Conservation (phyloP, 768 basidiomycete species). For the Suillus variegatus region DNA sequence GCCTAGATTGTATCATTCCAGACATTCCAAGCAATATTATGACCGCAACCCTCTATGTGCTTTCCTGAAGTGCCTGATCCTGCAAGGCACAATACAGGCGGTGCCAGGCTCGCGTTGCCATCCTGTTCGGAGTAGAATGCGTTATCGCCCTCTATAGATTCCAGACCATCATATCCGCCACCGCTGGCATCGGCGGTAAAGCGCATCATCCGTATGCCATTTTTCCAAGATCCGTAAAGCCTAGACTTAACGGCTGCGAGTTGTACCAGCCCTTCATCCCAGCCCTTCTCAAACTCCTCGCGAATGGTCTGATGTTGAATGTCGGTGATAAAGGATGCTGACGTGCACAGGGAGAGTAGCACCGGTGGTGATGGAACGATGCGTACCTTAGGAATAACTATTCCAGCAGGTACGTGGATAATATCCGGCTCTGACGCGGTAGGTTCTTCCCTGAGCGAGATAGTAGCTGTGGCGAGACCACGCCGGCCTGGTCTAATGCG, state of each 20-base stretch:
- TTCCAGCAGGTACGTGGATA: conserved; percentile 12
- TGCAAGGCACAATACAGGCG: conserved; percentile 42
- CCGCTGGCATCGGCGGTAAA: conserved; percentile 34
- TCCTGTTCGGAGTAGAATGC: conserved; percentile 25
- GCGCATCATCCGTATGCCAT: conserved; percentile 46
- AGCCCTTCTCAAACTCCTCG: conserved; percentile 59
- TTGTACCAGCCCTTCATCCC: conserved; percentile 58
- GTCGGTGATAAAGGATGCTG: conserved; percentile 28
- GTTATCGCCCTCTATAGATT: conserved; percentile 30
- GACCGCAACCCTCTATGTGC: conserved; percentile 41
- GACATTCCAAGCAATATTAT: conserved; percentile 32
- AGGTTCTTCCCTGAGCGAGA: conserved; percentile 51
- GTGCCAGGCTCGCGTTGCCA: conserved; percentile 16
- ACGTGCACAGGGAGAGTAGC: conserved; percentile 51
- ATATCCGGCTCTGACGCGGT: conserved; percentile 19
- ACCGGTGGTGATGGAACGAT: conserved; percentile 56
- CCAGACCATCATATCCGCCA: conserved; percentile 36
- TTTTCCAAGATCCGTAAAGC: conserved; percentile 45
- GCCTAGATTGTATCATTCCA: conserved; percentile 36
- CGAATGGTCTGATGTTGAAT: conserved; percentile 43
- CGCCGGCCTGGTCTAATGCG: conserved; percentile 48
- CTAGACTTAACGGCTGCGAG: conserved; percentile 51
- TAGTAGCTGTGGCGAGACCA: conserved; percentile 65
- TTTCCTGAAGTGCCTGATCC: conserved; percentile 26
- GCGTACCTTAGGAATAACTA: conserved; percentile 44